A percentile compares a stretch with the other conserved stretches of the same genome.
These are phyloP conservation scores for Penicillium sp. DNA, from an alignment of 2,329 filamentous ascomycete genomes.

Conservation along the genomic window DNA sequence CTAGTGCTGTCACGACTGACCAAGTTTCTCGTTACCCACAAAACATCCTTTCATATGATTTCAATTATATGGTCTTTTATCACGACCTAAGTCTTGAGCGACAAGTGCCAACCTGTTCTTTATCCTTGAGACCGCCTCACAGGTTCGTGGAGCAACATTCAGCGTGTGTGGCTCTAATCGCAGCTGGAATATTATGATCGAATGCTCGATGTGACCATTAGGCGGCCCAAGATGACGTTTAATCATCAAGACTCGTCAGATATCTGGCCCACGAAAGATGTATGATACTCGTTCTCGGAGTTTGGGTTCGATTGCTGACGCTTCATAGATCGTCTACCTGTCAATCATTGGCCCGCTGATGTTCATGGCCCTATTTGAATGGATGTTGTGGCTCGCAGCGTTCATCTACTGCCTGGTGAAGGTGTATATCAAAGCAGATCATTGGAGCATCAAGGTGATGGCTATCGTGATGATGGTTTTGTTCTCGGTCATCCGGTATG, in stretches of 20 bases:
- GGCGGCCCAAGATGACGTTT: neutral
- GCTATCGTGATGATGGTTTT: constrained; percentile 72
- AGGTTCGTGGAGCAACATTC: no score
- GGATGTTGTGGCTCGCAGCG: constrained; percentile 92
- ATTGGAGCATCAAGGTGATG: constrained; percentile 77
- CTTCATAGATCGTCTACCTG: constrained; percentile 75
- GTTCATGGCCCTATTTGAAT: constrained; percentile 83
- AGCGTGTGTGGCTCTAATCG: no score
- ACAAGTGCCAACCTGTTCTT: no score
- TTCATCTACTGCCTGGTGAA: constrained; percentile 91
- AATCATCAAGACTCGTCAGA: neutral
- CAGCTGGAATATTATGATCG: neutral
- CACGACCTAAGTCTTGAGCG: no score
- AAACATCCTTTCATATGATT: no score
- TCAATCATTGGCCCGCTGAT: constrained; percentile 78
- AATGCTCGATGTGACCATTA: neutral
- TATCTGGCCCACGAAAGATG: constrained; percentile 17
- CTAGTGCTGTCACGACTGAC: no score
- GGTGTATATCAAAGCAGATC: constrained; percentile 85
- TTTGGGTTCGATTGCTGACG: neutral
- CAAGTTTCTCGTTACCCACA: no score
- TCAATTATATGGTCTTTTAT: no score
- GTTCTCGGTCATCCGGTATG: constrained; percentile 75
- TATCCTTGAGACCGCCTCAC: no score
- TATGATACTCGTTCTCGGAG: neutral